Percentiles rank a stretch among this genome's conserved stretches.
Evolutionary conservation across 31 red algal species (phyloP).

Genomic region (Asparagopsis taxiformis): DNA sequence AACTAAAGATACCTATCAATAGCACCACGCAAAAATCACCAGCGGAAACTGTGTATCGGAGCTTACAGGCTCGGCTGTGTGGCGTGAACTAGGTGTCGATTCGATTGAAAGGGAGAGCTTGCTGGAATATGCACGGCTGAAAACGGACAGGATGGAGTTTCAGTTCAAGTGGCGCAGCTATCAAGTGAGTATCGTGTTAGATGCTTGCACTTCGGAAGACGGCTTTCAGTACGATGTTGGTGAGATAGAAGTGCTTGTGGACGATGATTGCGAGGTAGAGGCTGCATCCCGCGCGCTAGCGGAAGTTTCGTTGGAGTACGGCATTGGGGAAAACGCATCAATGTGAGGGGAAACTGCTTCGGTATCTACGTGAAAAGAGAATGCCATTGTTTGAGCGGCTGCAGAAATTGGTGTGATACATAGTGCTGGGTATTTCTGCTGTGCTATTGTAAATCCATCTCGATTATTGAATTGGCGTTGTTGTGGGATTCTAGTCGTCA

Average conservation of each 20-base stretch:
- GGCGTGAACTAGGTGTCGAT: neutral
- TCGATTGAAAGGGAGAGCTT: neutral
- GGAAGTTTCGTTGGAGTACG: neutral
- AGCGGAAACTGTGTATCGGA: slow-evolving; percentile 4
- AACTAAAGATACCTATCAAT: neutral
- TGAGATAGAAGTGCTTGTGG: slow-evolving; percentile 6
- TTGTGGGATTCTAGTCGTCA: too few species aligned
- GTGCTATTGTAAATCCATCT: too few species aligned
- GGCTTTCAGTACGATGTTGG: slow-evolving; percentile 13
- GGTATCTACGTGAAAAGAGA: neutral
- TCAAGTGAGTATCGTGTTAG: slow-evolving; percentile 5
- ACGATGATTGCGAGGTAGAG: neutral
- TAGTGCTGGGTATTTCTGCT: too few species aligned
- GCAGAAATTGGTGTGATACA: too few species aligned
- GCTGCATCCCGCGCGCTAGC: neutral
- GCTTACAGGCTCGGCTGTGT: neutral
- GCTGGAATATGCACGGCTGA: neutral
- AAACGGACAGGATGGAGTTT: neutral
- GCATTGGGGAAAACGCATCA: neutral
- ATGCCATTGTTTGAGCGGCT: neutral
- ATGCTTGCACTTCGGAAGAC: neutral
- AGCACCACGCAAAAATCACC: neutral
- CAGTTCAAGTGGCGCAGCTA: neutral
- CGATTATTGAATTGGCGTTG: too few species aligned
- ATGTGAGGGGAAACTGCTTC: slow-evolving; percentile 12